These are phyloP conservation scores for Mortierella sp. DNA, from an alignment of 371 early-diverging fungal species.

Conservation along the genomic window DNA sequence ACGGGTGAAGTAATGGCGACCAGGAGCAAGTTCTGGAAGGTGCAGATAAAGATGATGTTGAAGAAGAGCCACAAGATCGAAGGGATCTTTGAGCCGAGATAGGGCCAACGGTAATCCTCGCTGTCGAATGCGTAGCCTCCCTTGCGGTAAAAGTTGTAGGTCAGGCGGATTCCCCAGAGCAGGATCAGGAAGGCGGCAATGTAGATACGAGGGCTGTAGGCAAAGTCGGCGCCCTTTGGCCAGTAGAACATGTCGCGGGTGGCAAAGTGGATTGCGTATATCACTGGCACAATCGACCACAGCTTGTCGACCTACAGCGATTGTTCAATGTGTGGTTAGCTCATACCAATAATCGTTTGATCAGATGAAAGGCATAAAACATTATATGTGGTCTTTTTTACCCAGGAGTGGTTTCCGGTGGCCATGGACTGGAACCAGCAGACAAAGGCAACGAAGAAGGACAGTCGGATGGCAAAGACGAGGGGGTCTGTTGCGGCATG, in stretches of 20 bases:
- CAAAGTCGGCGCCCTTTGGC: slow-evolving; percentile 36
- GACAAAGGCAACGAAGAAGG: slow-evolving; percentile 19
- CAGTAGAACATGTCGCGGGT: slow-evolving; percentile 59
- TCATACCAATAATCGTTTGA: background rate
- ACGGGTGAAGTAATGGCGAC: slow-evolving; percentile 74
- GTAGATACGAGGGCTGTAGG: slow-evolving; percentile 62
- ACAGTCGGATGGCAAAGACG: slow-evolving; percentile 41
- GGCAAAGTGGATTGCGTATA: slow-evolving; percentile 72
- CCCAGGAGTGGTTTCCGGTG: slow-evolving; percentile 53
- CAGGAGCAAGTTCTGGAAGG: slow-evolving; percentile 79
- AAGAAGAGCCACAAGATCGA: slow-evolving; percentile 75
- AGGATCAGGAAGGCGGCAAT: slow-evolving; percentile 65
- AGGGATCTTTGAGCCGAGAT: slow-evolving; percentile 62
- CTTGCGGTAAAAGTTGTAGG: slow-evolving; percentile 83
- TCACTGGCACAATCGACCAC: slow-evolving; percentile 80
- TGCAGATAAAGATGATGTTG: slow-evolving; percentile 80
- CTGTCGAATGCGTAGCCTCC: slow-evolving; percentile 81
- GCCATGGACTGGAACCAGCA: slow-evolving; percentile 56
- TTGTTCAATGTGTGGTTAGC: too few species aligned
- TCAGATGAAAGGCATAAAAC: too few species aligned
- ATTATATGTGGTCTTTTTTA: too few species aligned
- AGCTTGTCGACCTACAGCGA: slow-evolving; percentile 68
- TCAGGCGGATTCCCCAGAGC: slow-evolving; percentile 86
- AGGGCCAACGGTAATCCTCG: slow-evolving; percentile 86
- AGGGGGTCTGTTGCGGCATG: slow-evolving; percentile 47